phyloP scores from a whole-genome alignment of 2,329 filamentous ascomycete genomes.

The Claviceps paspali region DNA sequence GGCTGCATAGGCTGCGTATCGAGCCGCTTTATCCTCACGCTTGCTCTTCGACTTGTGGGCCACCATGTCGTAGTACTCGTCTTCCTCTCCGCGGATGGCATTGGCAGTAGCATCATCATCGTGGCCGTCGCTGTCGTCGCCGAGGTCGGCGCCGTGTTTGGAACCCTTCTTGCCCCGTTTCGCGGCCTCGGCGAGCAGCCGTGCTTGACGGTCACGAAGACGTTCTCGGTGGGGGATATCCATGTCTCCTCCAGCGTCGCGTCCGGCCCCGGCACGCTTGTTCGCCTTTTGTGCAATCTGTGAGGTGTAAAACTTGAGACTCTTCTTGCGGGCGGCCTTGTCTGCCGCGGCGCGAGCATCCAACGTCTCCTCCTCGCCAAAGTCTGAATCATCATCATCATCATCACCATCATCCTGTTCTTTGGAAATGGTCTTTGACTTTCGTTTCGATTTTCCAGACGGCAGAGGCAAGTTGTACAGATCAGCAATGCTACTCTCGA shows the following conservation, averaged over 20 bases:
- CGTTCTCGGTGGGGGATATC: conserved; percentile 84
- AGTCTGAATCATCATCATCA: conserved; percentile 74
- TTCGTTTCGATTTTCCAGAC: conserved; percentile 28
- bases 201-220: conserved; percentile 67
- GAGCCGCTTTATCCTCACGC: conserved; percentile 53
- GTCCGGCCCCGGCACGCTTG: conserved; percentile 59
- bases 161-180: conserved; percentile 56
- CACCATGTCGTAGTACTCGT: conserved; percentile 85
- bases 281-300: conserved; percentile 93
- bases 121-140: conserved; percentile 52
- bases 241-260: conserved; percentile 61
- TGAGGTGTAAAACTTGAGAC: conserved; percentile 91
- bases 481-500: conserved; percentile 56
- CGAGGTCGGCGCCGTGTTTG: conserved; percentile 50
- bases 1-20: conserved; percentile 37
- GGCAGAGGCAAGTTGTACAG: conserved; percentile 46
- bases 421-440: conserved; percentile 15
- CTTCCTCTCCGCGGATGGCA: conserved; percentile 41
- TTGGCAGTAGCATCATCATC: conserved; percentile 38
- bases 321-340: conserved; percentile 82
- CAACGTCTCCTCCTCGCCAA: conserved; percentile 76
- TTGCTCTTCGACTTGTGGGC: conserved; percentile 54
- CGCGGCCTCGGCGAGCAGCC: conserved; percentile 80
- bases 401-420: conserved; percentile 35
- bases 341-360: conserved; percentile 67